Conservation (phyloP, 805 yeast species). For the Cyberlindnera mrakii region DNA sequence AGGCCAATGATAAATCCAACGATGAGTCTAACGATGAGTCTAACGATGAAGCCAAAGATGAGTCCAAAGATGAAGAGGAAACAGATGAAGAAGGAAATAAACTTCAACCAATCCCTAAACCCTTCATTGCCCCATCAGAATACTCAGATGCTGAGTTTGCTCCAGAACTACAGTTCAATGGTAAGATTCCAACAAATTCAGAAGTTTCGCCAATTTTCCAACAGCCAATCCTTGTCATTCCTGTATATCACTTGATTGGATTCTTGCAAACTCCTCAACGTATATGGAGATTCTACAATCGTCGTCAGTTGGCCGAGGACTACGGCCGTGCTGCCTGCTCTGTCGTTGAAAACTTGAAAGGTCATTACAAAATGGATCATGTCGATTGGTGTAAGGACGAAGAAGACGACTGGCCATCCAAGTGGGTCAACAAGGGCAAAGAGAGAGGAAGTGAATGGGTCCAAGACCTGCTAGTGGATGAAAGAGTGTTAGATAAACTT, state of each 20-base stretch:
- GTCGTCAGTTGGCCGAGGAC: conserved; percentile 63
- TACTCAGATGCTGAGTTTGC: conserved; percentile 53
- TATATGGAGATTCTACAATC: conserved; percentile 71
- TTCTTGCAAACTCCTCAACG: conserved; percentile 71
- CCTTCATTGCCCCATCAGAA: conserved; percentile 57
- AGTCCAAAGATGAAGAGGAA: background rate
- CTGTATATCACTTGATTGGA: conserved; percentile 76
- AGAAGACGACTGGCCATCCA: conserved; percentile 81
- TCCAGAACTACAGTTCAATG: conserved; percentile 27
- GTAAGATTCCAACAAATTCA: conserved; percentile 20
- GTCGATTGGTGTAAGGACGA: conserved; percentile 44
- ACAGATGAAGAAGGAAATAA: conserved; percentile 19
- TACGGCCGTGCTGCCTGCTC: conserved; percentile 50
- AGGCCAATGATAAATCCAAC: background rate
- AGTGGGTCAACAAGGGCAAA: conserved; percentile 75
- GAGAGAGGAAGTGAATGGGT: conserved; percentile 85
- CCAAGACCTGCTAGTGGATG: conserved; percentile 64
- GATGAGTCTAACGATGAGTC: conserved; percentile 1
- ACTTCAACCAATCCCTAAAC: conserved; percentile 46
- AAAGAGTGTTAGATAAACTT: conserved; percentile 51
- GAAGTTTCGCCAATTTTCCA: conserved; percentile 56
- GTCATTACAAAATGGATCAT: conserved; percentile 46
- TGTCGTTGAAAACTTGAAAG: conserved; percentile 36
- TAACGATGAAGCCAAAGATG: background rate
- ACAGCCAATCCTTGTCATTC: conserved; percentile 73